Evolutionary conservation across 2,329 filamentous ascomycete species (phyloP).

Genomic region (Remersonia thermophila): DNA sequence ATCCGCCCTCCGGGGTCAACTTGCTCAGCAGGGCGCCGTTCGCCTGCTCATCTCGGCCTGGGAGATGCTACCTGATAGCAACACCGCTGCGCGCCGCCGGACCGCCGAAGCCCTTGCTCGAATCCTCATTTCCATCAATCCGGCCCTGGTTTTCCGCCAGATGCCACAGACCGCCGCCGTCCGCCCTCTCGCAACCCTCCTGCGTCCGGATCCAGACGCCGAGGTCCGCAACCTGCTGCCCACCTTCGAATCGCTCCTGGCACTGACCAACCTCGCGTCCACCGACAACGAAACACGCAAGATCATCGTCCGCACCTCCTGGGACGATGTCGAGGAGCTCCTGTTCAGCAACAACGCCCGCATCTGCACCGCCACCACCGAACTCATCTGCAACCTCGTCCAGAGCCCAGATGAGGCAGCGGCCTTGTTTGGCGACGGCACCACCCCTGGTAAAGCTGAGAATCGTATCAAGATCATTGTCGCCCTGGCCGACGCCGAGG

Average conservation of each 20-base stretch:
- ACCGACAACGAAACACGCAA: slow-evolving; percentile 54
- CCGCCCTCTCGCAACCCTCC: slow-evolving; percentile 63
- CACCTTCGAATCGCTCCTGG: slow-evolving; percentile 80
- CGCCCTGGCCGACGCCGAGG: slow-evolving; percentile 77
- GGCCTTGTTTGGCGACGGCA: slow-evolving; percentile 55
- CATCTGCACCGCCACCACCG: slow-evolving; percentile 71
- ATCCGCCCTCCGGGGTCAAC: slow-evolving; percentile 59
- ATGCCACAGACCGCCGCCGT: slow-evolving; percentile 69
- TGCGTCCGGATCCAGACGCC: slow-evolving; percentile 49
- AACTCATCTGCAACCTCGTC: slow-evolving; percentile 85
- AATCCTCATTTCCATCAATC: slow-evolving; percentile 78
- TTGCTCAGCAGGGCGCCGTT: slow-evolving; percentile 89
- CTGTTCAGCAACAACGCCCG: slow-evolving; percentile 63
- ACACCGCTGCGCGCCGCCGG: slow-evolving; percentile 36
- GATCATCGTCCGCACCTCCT: slow-evolving; percentile 61
- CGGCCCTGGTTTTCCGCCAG: slow-evolving; percentile 70
- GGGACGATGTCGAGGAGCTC: slow-evolving; percentile 69
- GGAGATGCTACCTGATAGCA: slow-evolving; percentile 45
- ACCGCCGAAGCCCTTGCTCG: slow-evolving; percentile 73
- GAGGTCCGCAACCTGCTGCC: slow-evolving; percentile 70
- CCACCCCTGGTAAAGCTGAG: slow-evolving; percentile 48
- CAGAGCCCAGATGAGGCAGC: slow-evolving; percentile 50
- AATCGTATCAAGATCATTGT: slow-evolving; percentile 73
- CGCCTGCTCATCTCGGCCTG: slow-evolving; percentile 67
- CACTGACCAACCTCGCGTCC: slow-evolving; percentile 86